Evolutionary conservation across 495 filamentous ascomycete species (phyloP).

Genomic region (Polyplosphaeria fusca): DNA sequence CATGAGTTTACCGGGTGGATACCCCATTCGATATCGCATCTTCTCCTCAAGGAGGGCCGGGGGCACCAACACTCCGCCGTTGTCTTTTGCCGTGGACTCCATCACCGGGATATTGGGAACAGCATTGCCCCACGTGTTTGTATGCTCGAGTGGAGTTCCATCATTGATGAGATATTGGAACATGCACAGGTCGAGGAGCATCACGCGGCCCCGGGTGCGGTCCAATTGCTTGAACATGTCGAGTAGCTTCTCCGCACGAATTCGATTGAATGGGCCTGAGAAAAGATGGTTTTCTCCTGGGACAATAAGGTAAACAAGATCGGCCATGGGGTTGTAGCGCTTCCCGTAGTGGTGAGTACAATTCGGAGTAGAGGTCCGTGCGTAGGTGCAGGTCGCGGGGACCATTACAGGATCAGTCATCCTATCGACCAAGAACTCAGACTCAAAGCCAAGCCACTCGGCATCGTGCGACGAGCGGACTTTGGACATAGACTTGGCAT

Average conservation of each 20-base stretch:
- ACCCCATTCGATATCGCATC: neutral
- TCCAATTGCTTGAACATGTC: neutral
- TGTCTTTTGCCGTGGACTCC: neutral
- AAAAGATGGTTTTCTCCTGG: neutral
- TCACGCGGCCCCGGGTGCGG: neutral
- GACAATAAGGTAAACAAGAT: neutral
- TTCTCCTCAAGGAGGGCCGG: neutral
- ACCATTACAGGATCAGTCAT: neutral
- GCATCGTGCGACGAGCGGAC: neutral
- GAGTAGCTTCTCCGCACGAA: conserved; percentile 3
- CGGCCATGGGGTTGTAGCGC: neutral
- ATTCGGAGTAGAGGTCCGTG: neutral
- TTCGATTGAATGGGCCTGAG: conserved; percentile 1
- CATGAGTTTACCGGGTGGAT: neutral
- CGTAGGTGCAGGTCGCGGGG: neutral
- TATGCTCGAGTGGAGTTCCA: too few species aligned
- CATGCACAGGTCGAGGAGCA: neutral
- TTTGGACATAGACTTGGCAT: too few species aligned
- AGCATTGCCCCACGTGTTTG: too few species aligned
- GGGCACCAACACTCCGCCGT: neutral
- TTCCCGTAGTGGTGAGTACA: neutral
- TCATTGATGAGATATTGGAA: neutral
- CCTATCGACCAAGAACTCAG: neutral
- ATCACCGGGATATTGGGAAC: too few species aligned
- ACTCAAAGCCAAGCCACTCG: neutral